phyloP scores from a whole-genome alignment of 768 basidiomycete species.

The Filobasidium floriforme region DNA sequence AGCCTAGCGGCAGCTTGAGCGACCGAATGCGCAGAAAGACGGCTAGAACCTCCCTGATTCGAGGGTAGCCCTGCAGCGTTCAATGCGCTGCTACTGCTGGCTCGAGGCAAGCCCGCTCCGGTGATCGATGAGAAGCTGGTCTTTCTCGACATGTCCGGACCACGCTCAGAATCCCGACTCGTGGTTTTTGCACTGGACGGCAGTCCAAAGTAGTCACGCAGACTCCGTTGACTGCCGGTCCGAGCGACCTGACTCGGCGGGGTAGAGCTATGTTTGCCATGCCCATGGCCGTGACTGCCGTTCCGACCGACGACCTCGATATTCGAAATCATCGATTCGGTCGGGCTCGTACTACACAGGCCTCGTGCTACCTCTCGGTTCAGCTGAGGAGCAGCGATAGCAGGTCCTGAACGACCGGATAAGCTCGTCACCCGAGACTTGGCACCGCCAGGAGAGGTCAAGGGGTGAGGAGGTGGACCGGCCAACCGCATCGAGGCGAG shows the following conservation, averaged over 20 bases:
- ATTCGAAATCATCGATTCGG: neutral
- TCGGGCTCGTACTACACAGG: neutral
- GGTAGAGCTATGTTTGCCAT: no score
- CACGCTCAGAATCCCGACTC: neutral
- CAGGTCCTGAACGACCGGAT: neutral
- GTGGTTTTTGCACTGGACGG: neutral
- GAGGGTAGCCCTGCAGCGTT: neutral
- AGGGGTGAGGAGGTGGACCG: slow-evolving; percentile 11
- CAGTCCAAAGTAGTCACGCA: slow-evolving; percentile 5
- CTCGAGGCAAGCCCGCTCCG: neutral
- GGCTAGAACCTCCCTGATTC: neutral
- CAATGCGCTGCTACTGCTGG: neutral
- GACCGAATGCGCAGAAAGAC: slow-evolving; percentile 18
- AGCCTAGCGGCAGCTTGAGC: slow-evolving; percentile 14
- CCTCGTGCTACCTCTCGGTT: slow-evolving; percentile 14
- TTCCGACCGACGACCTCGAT: neutral
- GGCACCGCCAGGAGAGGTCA: slow-evolving; percentile 4
- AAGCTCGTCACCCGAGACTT: neutral
- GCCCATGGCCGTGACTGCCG: neutral
- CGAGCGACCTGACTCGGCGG: neutral
- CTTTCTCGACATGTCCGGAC: slow-evolving; percentile 9
- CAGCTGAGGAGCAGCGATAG: slow-evolving; percentile 9
- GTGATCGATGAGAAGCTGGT: slow-evolving; percentile 11
- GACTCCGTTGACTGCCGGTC: slow-evolving; percentile 1
- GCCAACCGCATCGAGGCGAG: slow-evolving; percentile 4